Evolutionary conservation across 345 rosid species (phyloP).

Genomic region (Salix exigua): DNA sequence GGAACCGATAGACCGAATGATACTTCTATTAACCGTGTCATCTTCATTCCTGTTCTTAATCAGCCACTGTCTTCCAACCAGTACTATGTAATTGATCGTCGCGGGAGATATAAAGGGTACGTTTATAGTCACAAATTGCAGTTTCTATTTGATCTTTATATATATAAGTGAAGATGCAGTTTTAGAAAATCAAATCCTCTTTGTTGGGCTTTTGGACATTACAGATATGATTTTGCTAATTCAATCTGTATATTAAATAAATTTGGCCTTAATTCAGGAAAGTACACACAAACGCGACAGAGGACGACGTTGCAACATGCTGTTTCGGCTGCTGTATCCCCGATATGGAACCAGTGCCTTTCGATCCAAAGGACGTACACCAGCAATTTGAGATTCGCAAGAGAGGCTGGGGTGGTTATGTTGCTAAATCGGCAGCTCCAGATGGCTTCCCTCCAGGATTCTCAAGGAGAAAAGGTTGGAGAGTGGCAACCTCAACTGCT

Average conservation of each 20-base stretch:
- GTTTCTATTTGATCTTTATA: neutral
- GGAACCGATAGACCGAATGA: neutral
- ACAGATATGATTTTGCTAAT: too few species aligned
- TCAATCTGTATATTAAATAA: too few species aligned
- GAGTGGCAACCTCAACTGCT: neutral
- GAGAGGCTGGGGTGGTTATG: neutral
- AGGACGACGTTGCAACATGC: slow-evolving; percentile 15
- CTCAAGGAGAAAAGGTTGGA: slow-evolving; percentile 18
- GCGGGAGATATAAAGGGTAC: slow-evolving; percentile 17
- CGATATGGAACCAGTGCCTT: slow-evolving; percentile 4
- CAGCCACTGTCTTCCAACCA: slow-evolving; percentile 50
- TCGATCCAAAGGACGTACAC: neutral
- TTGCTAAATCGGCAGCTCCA: slow-evolving; percentile 4
- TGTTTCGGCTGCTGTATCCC: slow-evolving; percentile 8
- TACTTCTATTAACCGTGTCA: slow-evolving; percentile 11
- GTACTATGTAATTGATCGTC: slow-evolving; percentile 12
- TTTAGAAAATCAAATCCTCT: neutral
- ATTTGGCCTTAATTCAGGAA: slow-evolving; percentile 6
- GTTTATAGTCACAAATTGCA: neutral
- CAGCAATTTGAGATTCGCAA: slow-evolving; percentile 13
- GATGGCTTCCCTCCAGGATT: slow-evolving; percentile 19
- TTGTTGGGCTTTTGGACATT: too few species aligned
- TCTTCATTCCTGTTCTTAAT: slow-evolving; percentile 47
- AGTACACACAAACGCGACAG: slow-evolving; percentile 9
- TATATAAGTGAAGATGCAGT: neutral